A percentile compares a stretch with the other conserved stretches of the same genome.
Evolutionary conservation across 208 protist genomes (phyloP).

Genomic region (Wallacemonas sp.): DNA sequence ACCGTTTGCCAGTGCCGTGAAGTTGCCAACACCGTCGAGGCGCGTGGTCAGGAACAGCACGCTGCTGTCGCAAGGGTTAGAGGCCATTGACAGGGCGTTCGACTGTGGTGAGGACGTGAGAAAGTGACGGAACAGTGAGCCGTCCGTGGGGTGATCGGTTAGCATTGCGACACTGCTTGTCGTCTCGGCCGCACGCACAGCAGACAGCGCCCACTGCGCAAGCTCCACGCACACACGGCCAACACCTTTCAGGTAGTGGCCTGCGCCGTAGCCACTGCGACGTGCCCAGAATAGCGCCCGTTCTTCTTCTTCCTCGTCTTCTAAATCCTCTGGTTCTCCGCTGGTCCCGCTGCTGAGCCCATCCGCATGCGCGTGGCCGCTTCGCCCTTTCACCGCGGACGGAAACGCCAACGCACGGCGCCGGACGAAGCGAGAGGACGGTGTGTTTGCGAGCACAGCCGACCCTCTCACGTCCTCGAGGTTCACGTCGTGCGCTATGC

Average conservation of each 20-base stretch:
- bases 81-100: too few relatives aligned
- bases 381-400: too few relatives aligned
- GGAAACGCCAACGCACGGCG: neutral
- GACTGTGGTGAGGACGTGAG: slow-evolving; percentile 4
- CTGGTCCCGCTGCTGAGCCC: neutral
- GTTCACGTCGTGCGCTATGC: neutral
- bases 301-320: slow-evolving; percentile 1
- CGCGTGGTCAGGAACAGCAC: slow-evolving; percentile 61
- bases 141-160: slow-evolving; percentile 21
- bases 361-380: too few relatives aligned
- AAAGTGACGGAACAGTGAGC: slow-evolving; percentile 13
- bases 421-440: too few relatives aligned
- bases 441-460: too few relatives aligned
- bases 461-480: too few relatives aligned
- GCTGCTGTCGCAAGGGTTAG: slow-evolving; percentile 8
- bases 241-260: slow-evolving; percentile 6
- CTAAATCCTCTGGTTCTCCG: neutral
- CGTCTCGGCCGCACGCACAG: slow-evolving; percentile 18
- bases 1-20: slow-evolving; percentile 83
- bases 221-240: slow-evolving; percentile 39
- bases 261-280: neutral
- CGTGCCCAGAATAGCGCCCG: neutral
- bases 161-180: neutral
- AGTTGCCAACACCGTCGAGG: slow-evolving; percentile 77
- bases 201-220: slow-evolving; percentile 43